Conservation (phyloP, 2,329 filamentous ascomycete genomes). For the Fusarium floridanum region DNA sequence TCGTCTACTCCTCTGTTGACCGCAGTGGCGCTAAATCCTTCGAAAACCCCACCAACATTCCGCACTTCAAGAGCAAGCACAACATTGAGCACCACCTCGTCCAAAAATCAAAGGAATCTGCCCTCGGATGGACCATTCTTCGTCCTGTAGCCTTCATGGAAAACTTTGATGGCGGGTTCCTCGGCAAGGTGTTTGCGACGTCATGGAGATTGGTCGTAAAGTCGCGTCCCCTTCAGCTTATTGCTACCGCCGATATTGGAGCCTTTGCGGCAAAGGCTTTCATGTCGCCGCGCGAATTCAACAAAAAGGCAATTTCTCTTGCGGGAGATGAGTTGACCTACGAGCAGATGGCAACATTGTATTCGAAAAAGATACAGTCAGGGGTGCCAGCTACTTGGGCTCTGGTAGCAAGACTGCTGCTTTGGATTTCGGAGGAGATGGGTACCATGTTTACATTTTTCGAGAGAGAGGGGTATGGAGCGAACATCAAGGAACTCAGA, state of each 20-base stretch:
- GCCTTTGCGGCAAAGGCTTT: background rate
- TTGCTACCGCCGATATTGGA: background rate
- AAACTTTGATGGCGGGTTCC: slow-evolving; percentile 50
- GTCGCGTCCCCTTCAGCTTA: slow-evolving; percentile 41
- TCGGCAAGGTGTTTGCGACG: slow-evolving; percentile 50
- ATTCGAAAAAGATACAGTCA: background rate
- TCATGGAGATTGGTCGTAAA: slow-evolving; percentile 49
- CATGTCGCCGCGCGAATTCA: background rate
- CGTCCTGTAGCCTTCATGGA: slow-evolving; percentile 58
- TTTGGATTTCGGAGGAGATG: background rate
- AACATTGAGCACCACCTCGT: slow-evolving; percentile 72
- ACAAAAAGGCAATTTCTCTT: background rate
- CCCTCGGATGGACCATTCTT: slow-evolving; percentile 54
- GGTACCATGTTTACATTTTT: background rate
- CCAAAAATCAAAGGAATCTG: slow-evolving; percentile 50
- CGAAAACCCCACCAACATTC: slow-evolving; percentile 65
- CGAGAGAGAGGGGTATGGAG: background rate
- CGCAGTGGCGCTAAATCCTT: slow-evolving; percentile 66
- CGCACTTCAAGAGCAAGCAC: slow-evolving; percentile 72
- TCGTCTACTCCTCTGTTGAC: slow-evolving; percentile 73
- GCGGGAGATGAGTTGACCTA: background rate
- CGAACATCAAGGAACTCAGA: background rate
- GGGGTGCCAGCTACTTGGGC: background rate
- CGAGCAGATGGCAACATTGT: background rate
- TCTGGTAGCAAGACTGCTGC: background rate